A percentile compares a stretch with the other conserved stretches of the same genome.
These are phyloP conservation scores for Paecilomyces sp. DNA, from an alignment of 2,329 filamentous ascomycete genomes.

Conservation along the genomic window DNA sequence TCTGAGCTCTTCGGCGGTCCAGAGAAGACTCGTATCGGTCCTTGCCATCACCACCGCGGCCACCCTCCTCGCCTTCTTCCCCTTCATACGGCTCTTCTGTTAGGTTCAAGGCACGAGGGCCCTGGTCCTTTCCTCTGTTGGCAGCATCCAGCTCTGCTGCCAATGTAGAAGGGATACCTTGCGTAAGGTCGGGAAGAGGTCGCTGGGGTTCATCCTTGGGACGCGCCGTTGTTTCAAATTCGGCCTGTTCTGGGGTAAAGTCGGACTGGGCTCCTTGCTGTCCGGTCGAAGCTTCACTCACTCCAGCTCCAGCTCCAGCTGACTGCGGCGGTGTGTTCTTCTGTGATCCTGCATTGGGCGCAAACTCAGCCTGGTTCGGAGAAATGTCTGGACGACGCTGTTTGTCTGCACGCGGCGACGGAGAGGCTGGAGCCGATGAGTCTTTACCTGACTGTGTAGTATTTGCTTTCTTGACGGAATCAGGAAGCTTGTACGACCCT, in stretches of 20 bases:
- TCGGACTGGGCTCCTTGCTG: slow-evolving; percentile 9
- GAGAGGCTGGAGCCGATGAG: slow-evolving; percentile 7
- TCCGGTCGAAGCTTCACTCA: slow-evolving; percentile 11
- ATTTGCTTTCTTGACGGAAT: slow-evolving; percentile 21
- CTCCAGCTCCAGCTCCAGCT: slow-evolving; percentile 14
- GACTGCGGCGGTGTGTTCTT: slow-evolving; percentile 21
- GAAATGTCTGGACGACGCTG: slow-evolving; percentile 18
- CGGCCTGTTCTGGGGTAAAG: slow-evolving; percentile 24
- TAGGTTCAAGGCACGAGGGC: slow-evolving; percentile 40
- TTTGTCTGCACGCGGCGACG: slow-evolving; percentile 1
- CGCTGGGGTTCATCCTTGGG: slow-evolving; percentile 42
- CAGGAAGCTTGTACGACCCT: slow-evolving; percentile 27
- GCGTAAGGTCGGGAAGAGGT: slow-evolving; percentile 82
- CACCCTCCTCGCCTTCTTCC: slow-evolving; percentile 43
- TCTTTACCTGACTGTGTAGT: slow-evolving; percentile 17
- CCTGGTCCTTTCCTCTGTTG: slow-evolving; percentile 30
- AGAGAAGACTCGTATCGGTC: slow-evolving; percentile 85
- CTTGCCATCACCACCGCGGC: slow-evolving; percentile 56
- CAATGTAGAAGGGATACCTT: slow-evolving; percentile 87
- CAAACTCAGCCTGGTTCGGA: slow-evolving; percentile 32
- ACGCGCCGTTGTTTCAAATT: slow-evolving; percentile 27
- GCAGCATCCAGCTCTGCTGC: slow-evolving; percentile 60
- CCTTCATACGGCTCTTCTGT: slow-evolving; percentile 43
- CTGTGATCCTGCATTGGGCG: slow-evolving; percentile 25
- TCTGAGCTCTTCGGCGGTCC: slow-evolving; percentile 69